Percentiles rank a stretch among this genome's conserved stretches.
phyloP scores from a whole-genome alignment of 2,329 filamentous ascomycete genomes.

The Monosporascus sp. region DNA sequence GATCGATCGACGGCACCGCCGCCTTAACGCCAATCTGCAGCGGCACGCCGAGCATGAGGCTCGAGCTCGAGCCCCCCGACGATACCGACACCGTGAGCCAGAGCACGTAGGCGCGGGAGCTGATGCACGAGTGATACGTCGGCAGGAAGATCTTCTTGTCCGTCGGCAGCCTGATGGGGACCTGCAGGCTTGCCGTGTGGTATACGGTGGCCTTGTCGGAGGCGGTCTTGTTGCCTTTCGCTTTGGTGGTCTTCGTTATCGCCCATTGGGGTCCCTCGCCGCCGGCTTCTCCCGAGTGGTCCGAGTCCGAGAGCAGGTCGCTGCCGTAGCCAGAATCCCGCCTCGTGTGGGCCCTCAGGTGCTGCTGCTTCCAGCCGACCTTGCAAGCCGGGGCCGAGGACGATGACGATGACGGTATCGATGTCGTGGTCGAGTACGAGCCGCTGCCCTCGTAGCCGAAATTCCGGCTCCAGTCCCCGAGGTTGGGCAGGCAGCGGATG shows the following conservation, averaged over 20 bases:
- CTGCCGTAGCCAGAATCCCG: conserved; percentile 51
- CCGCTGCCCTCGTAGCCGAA: conserved; percentile 35
- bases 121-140: conserved; percentile 54
- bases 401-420: conserved; percentile 33
- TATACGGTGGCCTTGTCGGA: conserved; percentile 25
- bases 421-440: conserved; percentile 41
- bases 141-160: conserved; percentile 47
- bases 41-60: conserved; percentile 41
- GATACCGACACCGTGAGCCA: conserved; percentile 36
- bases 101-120: conserved; percentile 49
- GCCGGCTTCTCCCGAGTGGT: conserved; percentile 10
- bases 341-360: conserved; percentile 27
- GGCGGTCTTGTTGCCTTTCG: conserved; percentile 6
- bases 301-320: conserved; percentile 33
- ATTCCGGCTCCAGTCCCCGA: conserved; percentile 37
- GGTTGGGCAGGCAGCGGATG: conserved; percentile 44
- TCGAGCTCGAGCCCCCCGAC: conserved; percentile 36
- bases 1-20: not conserved
- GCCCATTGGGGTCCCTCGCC: not conserved
- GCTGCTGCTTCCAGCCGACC: conserved; percentile 37
- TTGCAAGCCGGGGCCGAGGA: conserved; percentile 30
- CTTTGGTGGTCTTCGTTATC: conserved; percentile 11
- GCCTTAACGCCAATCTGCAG: conserved; percentile 45
- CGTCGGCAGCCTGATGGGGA: conserved; percentile 45
- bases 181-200: conserved; percentile 37